Base-by-base conservation (phyloP, 2,329 filamentous ascomycete species). In the Immersiporthe knoxdaviesiana region DNA sequence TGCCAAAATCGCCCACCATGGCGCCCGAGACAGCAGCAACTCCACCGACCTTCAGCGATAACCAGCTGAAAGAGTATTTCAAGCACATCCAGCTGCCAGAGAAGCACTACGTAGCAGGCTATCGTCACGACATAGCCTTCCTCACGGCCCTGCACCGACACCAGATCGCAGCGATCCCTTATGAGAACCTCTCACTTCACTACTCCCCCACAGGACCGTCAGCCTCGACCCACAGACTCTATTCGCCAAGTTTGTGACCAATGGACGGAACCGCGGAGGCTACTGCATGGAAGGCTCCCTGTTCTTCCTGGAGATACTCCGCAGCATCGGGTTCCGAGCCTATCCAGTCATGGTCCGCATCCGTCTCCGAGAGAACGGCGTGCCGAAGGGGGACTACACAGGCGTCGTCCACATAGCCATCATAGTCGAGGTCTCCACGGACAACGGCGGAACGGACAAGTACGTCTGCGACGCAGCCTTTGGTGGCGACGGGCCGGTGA, bases 401-500 rank as follows among this genome's bases (percentile, higher is more conserved):
- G 72, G 74, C 35, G 76, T 78, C 75, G 80, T 83, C 18, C 89
- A 91, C 76, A 85, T 91, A 74, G 81, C 90, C 60, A 85, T 88
- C 73, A 87, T 91, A 65, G 83, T 90, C 56, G 85, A 82, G 1
- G 79, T 92, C 44, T 75, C 81, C 2, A 24, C 65, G 35, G 50
- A 39, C 2, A n/a, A 30, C 6, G 65, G 63, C 1, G 78, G 81
- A 7, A 80, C 80, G 52, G 81, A 82, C 37, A 79, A 81, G 68
- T 89, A 84, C 77, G 78, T 85, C 74, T 77, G 87, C 12, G 90
- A 92, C 75, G 86, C 90, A 14, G 87, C 84, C 5, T 92, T 92
- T 74, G 90, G 90, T 61, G 87, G 86, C 27, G 86, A 89, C 73
- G 86, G 87, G 10, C 82, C 88, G 2, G 89, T 85, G 1, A 78